Base-by-base conservation (phyloP, 2,329 filamentous ascomycete genomes). In the Acrocalymma vagum region DNA sequence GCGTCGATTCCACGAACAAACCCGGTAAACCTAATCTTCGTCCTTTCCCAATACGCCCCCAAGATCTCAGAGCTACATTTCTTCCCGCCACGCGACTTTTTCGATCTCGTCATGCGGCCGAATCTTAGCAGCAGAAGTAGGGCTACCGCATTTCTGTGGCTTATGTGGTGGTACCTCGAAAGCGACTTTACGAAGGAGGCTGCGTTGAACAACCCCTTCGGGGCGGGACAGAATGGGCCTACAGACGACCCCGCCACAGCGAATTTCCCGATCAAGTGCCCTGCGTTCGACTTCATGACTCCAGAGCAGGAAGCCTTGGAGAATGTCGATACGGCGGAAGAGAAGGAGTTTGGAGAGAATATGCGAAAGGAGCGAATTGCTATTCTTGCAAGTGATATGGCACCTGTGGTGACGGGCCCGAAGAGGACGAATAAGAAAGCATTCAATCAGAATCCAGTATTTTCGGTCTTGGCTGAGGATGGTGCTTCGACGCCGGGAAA, bases 91-190 rank as follows among this genome's bases (percentile, higher is more conserved):
- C 83, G 86, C 53, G 94, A 99, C 70, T 97, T 99, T 69, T 95
- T 96, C 69, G 94, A 99, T 61, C 81, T 99, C 11, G 87, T 99
- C 58, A 97, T 97, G 92, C 86, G 90, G 63, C 86, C 86, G 2
- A 87, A 88, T 16, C 81, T 90, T 46, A 90, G 86, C 42, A 97
- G 92, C 70, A 74, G 78, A 54, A 95, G 90, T 48, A 83, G 94
- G 49, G 92, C 94, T 1, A 85, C 77, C 29, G 93, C 93, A 1
- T 99, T 99, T 58, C 74, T 99, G 14, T 99, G 94, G 94, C 77
- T 99, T 50, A 95, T 99, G 85, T 99, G 94, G 94, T 96, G 94
- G 78, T 97, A 99, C 64, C 80, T 99, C 13, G 94, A 99, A 68
- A 96, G 92, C 18, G 90, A 96, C 66, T 97, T 96, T 56, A 89